Conservation (phyloP, 139 green algal species). For the Auxenochlorella pyrenoidosa region DNA sequence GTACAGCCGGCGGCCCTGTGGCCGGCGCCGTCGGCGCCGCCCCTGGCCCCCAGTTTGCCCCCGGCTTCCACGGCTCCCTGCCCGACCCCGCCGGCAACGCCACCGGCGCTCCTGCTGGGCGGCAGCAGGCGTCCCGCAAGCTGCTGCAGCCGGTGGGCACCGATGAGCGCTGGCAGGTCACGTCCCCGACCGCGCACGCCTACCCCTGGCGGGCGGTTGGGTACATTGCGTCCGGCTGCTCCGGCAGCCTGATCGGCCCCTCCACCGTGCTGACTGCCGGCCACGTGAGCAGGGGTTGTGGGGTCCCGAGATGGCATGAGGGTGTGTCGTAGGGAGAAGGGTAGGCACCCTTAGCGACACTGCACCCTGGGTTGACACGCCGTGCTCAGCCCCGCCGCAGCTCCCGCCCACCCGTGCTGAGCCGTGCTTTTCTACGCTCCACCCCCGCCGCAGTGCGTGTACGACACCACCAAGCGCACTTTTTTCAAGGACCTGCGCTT, state of each 20-base stretch:
- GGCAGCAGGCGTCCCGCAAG: background rate
- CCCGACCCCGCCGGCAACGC: background rate
- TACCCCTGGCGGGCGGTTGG: background rate
- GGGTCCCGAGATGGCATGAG: background rate
- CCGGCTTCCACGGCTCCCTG: background rate
- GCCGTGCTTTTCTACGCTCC: background rate
- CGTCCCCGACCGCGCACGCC: background rate
- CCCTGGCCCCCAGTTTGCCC: background rate
- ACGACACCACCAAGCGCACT: background rate
- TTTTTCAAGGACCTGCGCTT: background rate
- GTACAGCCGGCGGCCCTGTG: background rate
- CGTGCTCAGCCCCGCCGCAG: no score
- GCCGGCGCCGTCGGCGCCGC: background rate
- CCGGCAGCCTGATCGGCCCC: background rate
- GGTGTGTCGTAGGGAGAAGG: background rate
- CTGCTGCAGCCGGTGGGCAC: background rate
- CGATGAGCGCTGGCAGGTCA: background rate
- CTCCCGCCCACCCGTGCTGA: no score
- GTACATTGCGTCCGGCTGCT: background rate
- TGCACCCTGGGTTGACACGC: no score
- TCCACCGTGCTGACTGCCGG: background rate
- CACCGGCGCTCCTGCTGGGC: background rate
- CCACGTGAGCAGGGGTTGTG: background rate
- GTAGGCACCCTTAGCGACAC: background rate
- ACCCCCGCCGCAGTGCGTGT: background rate